These are phyloP conservation scores for Boletus sp. DNA, from an alignment of 1,284 basidiomycete genomes.

Conservation along the genomic window DNA sequence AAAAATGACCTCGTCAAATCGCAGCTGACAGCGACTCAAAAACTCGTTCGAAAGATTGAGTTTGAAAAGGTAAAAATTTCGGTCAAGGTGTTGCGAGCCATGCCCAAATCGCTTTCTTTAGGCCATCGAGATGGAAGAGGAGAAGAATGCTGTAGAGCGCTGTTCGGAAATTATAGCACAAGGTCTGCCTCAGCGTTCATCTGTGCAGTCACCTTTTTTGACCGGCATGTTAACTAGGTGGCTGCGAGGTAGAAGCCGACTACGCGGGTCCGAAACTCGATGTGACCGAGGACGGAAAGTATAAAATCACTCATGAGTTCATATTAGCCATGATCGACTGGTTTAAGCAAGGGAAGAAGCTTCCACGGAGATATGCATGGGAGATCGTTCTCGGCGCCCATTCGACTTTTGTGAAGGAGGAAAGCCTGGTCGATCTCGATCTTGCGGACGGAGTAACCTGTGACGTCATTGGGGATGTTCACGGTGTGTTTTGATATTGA, in stretches of 20 bases:
- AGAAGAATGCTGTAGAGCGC: conserved; percentile 69
- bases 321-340: conserved; percentile 83
- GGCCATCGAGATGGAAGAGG: conserved; percentile 89
- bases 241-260: conserved; percentile 64
- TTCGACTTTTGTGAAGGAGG: conserved; percentile 71
- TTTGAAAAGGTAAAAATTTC: conserved; percentile 72
- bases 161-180: conserved; percentile 78
- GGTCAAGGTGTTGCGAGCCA: not conserved
- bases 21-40: conserved; percentile 87
- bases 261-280: conserved; percentile 70
- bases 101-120: conserved; percentile 31
- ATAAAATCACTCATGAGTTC: conserved; percentile 73
- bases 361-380: conserved; percentile 89
- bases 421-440: conserved; percentile 76
- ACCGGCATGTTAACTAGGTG: conserved; percentile 41
- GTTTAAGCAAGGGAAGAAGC: conserved; percentile 88
- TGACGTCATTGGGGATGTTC: conserved; percentile 91
- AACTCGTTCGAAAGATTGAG: conserved; percentile 81
- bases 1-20: conserved; percentile 76
- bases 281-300: conserved; percentile 56
- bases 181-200: conserved; percentile 42
- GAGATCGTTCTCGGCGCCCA: conserved; percentile 92
- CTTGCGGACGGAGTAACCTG: conserved; percentile 78
- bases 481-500: conserved; percentile 48
- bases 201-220: conserved; percentile 2